phyloP scores from a whole-genome alignment of 2,329 filamentous ascomycete genomes.

The Ploettnerulaceae sp. region DNA sequence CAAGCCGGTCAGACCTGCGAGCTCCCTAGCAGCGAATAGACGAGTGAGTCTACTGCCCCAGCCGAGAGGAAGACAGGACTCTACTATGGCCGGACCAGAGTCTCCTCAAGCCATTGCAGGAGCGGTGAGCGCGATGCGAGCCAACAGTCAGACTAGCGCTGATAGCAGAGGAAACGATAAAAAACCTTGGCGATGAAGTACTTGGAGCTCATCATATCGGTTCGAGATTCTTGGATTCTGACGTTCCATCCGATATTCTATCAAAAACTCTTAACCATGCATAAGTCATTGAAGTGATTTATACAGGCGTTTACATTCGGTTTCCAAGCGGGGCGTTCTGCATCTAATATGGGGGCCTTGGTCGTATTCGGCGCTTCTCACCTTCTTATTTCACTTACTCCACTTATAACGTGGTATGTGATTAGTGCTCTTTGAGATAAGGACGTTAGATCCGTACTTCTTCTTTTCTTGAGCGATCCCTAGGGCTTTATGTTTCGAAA shows the following conservation, averaged over 20 bases:
- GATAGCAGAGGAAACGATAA: conserved; percentile 27
- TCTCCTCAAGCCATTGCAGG: conserved; percentile 46
- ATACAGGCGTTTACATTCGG: too few relatives aligned
- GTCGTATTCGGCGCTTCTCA: too few relatives aligned
- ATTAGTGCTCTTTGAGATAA: neutral
- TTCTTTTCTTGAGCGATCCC: conserved; percentile 8
- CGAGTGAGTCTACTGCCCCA: conserved; percentile 52
- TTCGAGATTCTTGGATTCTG: neutral
- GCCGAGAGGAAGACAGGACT: conserved; percentile 28
- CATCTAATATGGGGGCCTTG: too few relatives aligned
- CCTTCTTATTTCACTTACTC: neutral
- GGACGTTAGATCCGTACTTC: conserved; percentile 4
- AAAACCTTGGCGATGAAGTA: conserved; percentile 24
- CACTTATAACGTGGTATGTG: neutral
- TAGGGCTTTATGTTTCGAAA: neutral
- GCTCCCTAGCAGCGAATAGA: conserved; percentile 49
- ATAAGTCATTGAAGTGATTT: too few relatives aligned
- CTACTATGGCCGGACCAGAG: conserved; percentile 40
- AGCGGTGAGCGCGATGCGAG: conserved; percentile 41
- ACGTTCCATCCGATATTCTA: neutral
- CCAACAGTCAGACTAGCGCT: conserved; percentile 22
- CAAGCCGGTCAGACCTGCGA: conserved; percentile 45
- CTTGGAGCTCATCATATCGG: neutral
- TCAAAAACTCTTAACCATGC: neutral
- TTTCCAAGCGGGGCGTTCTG: too few relatives aligned